These are phyloP conservation scores for Tuber aestivum DNA, from an alignment of 495 filamentous ascomycete species.

Conservation along the genomic window DNA sequence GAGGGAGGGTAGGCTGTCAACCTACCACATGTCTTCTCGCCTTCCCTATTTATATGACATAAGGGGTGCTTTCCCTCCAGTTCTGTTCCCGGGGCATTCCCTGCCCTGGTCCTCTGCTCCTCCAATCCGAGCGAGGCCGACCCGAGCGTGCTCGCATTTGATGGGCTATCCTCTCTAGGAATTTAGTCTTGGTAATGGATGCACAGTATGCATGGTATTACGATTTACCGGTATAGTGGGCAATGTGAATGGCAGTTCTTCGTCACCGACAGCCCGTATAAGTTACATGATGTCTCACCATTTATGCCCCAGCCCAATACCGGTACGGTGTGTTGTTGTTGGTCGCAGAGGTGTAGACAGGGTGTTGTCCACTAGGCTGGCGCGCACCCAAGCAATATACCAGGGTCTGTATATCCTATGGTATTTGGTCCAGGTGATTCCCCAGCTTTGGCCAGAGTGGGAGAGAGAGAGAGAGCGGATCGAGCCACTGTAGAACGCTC, in stretches of 20 bases:
- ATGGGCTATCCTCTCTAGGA: background rate
- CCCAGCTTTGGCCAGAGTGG: background rate
- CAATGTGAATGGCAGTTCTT: no score
- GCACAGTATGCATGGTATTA: background rate
- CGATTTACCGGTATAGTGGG: background rate
- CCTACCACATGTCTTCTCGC: background rate
- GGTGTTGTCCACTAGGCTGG: background rate
- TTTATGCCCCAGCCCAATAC: background rate
- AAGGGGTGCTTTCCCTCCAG: no score
- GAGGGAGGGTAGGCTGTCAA: background rate
- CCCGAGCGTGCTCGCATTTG: background rate
- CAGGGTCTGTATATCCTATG: background rate
- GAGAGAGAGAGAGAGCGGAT: background rate
- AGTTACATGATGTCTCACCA: background rate
- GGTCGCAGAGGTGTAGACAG: background rate
- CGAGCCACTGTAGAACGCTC: background rate
- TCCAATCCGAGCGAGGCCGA: background rate
- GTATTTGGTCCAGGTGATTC: background rate
- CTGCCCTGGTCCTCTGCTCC: background rate
- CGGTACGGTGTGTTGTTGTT: background rate
- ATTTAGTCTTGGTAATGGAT: background rate
- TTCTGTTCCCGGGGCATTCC: background rate
- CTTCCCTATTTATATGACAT: background rate
- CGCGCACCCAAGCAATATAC: background rate
- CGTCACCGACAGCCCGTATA: no score